Conservation (phyloP, 1,284 basidiomycete genomes). For the Moesziomyces antarcticus region DNA sequence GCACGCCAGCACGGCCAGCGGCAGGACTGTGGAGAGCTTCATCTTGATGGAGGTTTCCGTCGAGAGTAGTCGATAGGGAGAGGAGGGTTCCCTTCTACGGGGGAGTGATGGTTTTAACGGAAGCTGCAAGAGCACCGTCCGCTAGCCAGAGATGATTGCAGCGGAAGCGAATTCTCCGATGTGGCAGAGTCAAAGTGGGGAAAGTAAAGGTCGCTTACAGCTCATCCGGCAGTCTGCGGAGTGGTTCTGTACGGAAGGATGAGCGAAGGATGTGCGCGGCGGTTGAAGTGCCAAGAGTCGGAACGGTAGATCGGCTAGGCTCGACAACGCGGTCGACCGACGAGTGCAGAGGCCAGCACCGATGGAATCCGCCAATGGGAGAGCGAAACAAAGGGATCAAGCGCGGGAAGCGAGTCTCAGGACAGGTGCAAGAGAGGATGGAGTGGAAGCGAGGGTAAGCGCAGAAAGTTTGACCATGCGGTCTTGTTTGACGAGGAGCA, state of each 20-base stretch:
- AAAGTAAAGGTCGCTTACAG: no score
- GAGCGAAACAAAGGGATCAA: background rate
- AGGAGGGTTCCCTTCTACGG: background rate
- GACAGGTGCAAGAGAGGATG: background rate
- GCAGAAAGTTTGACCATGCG: background rate
- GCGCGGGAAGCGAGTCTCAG: no score
- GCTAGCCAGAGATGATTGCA: no score
- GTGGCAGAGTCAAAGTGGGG: background rate
- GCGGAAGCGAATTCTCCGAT: background rate
- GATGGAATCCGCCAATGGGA: background rate
- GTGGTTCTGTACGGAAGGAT: background rate
- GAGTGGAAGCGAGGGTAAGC: background rate
- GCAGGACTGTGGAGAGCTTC: constrained; percentile 31
- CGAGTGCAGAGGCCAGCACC: background rate
- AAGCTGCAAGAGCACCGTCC: no score
- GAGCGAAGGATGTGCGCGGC: background rate
- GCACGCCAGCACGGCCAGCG: constrained; percentile 22
- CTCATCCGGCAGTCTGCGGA: background rate
- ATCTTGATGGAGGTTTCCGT: constrained; percentile 5
- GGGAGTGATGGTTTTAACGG: no score
- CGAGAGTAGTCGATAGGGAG: background rate
- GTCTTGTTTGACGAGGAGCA: background rate
- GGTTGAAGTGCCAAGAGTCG: background rate
- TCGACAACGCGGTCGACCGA: background rate
- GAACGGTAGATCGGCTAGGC: background rate